Evolutionary conservation across 139 green algal species (phyloP).

Genomic region (Nannochloris sp.): DNA sequence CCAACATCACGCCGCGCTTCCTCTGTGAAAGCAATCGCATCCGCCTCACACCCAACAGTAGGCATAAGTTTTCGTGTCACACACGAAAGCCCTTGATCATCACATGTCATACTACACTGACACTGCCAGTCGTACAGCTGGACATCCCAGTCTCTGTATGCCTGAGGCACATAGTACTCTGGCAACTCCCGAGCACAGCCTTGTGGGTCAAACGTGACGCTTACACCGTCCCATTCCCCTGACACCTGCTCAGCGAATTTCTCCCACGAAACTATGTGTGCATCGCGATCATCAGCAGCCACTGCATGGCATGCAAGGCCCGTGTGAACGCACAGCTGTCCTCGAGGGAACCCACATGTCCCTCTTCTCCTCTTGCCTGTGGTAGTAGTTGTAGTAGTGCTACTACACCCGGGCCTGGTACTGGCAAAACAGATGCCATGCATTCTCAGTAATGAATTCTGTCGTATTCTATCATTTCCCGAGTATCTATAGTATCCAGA

Average conservation of each 20-base stretch:
- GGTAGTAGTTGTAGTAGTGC: too few relatives aligned
- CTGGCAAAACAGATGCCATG: too few relatives aligned
- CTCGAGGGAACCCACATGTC: too few relatives aligned
- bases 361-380: too few relatives aligned
- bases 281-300: background rate
- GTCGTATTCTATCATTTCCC: too few relatives aligned
- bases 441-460: too few relatives aligned
- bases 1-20: background rate
- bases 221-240: constrained; percentile 61
- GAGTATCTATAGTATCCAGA: too few relatives aligned
- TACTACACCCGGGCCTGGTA: too few relatives aligned
- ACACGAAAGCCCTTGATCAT: constrained; percentile 8
- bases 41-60: constrained; percentile 69
- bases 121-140: constrained; percentile 63
- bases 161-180: constrained; percentile 41
- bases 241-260: constrained; percentile 14
- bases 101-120: constrained; percentile 44
- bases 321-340: too few relatives aligned
- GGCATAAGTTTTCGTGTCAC: constrained; percentile 54
- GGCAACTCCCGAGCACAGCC: constrained; percentile 38
- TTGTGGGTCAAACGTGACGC: constrained; percentile 32
- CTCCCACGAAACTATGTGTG: constrained; percentile 4
- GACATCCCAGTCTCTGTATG: constrained; percentile 62
- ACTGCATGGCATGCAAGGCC: background rate
- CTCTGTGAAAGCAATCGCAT: constrained; percentile 44